Evolutionary conservation across 2,329 filamentous ascomycete genomes (phyloP), one percentile per base, ranked within the genome.

Genomic region (Dactylellina drechsleri): DNA sequence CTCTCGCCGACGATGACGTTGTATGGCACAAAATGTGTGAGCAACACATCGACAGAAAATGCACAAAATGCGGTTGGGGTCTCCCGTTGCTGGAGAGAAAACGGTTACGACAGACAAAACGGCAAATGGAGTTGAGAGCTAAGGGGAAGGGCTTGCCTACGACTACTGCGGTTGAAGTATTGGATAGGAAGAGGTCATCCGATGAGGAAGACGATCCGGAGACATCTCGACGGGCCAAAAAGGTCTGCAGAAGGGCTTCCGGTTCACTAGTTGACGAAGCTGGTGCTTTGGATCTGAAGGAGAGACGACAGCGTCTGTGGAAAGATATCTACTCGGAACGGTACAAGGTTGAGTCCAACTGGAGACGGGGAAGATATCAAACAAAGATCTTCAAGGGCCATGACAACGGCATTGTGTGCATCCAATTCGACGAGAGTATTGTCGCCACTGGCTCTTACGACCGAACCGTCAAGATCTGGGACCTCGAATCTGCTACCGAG

Each of bases 1-100:
- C 88, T 68, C 84, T 99, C 47, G 94, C 95, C n/a, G 95, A 98
- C 79, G 94, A 97, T 80, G 94, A 99, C 81, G 91, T 96, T 7
- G 94, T 99, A 2, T 99, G 95, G 95, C 92, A 97, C 81, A 91
- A 90, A 77, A 97, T 98, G 93, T 99, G 95, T 81, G 93, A 97
- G 82, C 94, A 98, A 81, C 93, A 97, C 82, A 96, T 97, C 79
- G 92, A 96, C 81, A 86, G 92, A 75, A 96, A 96, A 81, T 97
- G 93, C 82, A 93, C 89, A 73, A 96, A 95, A 81, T 99, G 95
- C 81, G 94, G 95, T 23, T 98, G 93, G 92, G 95, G 95, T 1
- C 83, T 99, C 74, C 95, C 95, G 15, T 83, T 96, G 67, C 84
- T 99, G 59, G 95, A 99, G 80, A 88, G 92, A 79, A 97, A 96